phyloP scores from a whole-genome alignment of 768 basidiomycete species.

The Leccinum boreale region DNA sequence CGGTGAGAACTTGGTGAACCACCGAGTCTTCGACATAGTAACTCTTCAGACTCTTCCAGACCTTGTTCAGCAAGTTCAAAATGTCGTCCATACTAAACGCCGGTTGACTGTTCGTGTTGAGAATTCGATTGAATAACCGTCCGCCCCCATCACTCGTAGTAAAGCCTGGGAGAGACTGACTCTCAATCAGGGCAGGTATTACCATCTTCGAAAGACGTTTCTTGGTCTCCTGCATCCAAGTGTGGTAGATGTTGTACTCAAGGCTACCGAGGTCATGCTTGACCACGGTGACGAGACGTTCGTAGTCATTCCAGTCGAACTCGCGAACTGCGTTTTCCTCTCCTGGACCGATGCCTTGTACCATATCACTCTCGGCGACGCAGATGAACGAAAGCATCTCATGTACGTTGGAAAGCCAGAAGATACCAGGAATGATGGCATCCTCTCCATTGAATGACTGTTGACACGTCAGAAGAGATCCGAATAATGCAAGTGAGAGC shows the following conservation, averaged over 20 bases:
- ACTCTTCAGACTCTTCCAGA: slow-evolving; percentile 97
- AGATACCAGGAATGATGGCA: slow-evolving; percentile 93
- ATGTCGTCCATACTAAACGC: slow-evolving; percentile 99
- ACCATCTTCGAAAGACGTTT: slow-evolving; percentile 96
- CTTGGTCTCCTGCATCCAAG: slow-evolving; percentile 99
- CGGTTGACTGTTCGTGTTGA: slow-evolving; percentile 81
- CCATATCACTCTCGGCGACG: slow-evolving; percentile 98
- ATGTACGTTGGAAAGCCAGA: slow-evolving; percentile 99
- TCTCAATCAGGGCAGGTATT: slow-evolving; percentile 97
- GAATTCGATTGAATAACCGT: slow-evolving; percentile 88
- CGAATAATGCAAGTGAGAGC: slow-evolving; percentile 28
- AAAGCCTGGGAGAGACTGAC: slow-evolving; percentile 96
- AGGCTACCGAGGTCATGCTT: slow-evolving; percentile 98
- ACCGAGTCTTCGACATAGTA: slow-evolving; percentile 99
- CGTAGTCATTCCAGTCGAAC: slow-evolving; percentile 97
- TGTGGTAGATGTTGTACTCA: slow-evolving; percentile 99
- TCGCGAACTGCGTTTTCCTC: slow-evolving; percentile 88
- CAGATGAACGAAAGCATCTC: slow-evolving; percentile 99
- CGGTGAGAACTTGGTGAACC: slow-evolving; percentile 91
- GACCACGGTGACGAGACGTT: slow-evolving; percentile 94
- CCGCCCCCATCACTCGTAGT: slow-evolving; percentile 93
- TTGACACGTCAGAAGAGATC: slow-evolving; percentile 5
- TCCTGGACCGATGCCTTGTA: slow-evolving; percentile 95
- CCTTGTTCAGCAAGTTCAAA: slow-evolving; percentile 92
- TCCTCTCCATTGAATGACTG: slow-evolving; percentile 93